Conservation (phyloP, 1,139 yeast species). For the Kodamaea sp. region DNA sequence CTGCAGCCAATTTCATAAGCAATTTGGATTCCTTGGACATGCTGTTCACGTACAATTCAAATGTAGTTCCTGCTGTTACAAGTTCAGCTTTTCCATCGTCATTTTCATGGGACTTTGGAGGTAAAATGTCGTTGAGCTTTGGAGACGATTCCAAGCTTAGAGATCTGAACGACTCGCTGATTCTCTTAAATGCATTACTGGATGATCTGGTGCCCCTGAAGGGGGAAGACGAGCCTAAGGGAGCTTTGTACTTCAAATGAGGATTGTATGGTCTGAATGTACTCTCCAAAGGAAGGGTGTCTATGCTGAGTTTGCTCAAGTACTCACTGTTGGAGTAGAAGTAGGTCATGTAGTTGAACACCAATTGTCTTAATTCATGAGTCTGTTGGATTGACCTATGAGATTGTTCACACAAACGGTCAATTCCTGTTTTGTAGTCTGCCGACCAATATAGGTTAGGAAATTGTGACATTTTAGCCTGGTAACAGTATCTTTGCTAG, state of each 20-base stretch:
- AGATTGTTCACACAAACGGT: constrained; percentile 32
- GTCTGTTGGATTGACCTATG: constrained; percentile 38
- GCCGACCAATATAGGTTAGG: constrained; percentile 46
- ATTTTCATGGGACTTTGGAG: background rate
- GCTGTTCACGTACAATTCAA: constrained; percentile 16
- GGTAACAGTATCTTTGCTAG: no score
- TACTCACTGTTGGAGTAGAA: constrained; percentile 40
- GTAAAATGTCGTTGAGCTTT: constrained; percentile 2
- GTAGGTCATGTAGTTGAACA: constrained; percentile 41
- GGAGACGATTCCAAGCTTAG: constrained; percentile 6
- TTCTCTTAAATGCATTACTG: constrained; percentile 12
- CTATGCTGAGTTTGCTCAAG: constrained; percentile 29
- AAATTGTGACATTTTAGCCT: no score
- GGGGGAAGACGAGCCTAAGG: constrained; percentile 1
- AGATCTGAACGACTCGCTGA: constrained; percentile 15
- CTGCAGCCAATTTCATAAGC: constrained; percentile 31
- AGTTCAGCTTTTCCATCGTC: background rate
- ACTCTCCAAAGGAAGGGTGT: constrained; percentile 26
- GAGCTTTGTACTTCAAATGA: background rate
- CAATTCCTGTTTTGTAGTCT: constrained; percentile 43
- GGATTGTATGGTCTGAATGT: constrained; percentile 18
- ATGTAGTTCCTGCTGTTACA: constrained; percentile 10
- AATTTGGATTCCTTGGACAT: constrained; percentile 27
- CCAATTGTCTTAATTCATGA: constrained; percentile 44
- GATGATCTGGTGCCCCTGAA: constrained; percentile 4